Percentiles rank a stretch among this genome's conserved stretches.
phyloP scores from a whole-genome alignment of 441 rosid genomes.

The Aquilaria agallochum region DNA sequence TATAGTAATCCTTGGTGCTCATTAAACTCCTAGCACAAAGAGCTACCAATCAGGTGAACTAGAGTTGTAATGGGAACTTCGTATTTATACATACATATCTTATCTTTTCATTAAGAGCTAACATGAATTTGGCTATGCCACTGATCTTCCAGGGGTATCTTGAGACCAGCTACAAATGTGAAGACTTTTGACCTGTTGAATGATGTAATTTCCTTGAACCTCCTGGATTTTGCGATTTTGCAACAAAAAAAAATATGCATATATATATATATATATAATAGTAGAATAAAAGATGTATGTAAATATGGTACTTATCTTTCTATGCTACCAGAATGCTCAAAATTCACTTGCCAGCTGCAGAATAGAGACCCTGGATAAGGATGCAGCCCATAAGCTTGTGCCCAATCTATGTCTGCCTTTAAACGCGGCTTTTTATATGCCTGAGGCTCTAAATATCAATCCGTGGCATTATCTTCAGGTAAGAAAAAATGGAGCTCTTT shows the following conservation, averaged over 20 bases:
- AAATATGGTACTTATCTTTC: conserved; percentile 9
- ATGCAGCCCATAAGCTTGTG: conserved; percentile 52
- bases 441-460: conserved; percentile 78
- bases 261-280: too few species aligned
- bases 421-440: conserved; percentile 71
- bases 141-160: conserved; percentile 64
- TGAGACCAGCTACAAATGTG: conserved; percentile 75
- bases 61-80: neutral
- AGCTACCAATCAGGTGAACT: too few species aligned
- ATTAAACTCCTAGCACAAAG: too few species aligned
- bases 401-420: conserved; percentile 62
- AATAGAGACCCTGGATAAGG: conserved; percentile 56
- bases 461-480: conserved; percentile 83
- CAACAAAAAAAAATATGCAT: neutral
- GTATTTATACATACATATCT: neutral
- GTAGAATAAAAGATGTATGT: too few species aligned
- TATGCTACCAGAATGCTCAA: conserved; percentile 70
- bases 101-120: conserved; percentile 3
- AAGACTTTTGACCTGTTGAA: conserved; percentile 53
- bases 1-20: too few species aligned
- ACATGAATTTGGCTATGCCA: conserved; percentile 1
- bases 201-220: conserved; percentile 42
- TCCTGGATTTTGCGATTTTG: conserved; percentile 2
- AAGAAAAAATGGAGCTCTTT: conserved; percentile 7
- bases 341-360: conserved; percentile 71